Conservation (phyloP, 768 basidiomycete genomes). For the Suillus fuscotomentosus region DNA sequence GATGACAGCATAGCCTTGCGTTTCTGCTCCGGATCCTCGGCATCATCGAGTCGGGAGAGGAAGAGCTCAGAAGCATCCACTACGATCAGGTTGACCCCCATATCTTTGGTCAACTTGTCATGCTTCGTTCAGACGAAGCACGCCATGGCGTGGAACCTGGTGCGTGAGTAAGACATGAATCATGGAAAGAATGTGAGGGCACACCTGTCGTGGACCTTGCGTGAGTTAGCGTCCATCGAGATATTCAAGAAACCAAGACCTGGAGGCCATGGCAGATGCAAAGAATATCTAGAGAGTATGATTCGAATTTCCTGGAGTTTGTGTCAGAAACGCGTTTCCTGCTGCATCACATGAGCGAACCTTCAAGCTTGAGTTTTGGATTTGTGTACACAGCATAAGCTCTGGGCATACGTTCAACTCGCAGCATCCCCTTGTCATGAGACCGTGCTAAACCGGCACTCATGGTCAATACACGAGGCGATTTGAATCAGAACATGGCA, state of each 20-base stretch:
- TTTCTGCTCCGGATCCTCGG: too few species aligned
- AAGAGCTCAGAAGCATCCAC: too few species aligned
- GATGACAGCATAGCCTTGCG: too few species aligned
- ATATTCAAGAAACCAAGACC: conserved; percentile 41
- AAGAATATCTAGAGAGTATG: conserved; percentile 96
- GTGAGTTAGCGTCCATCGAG: background rate
- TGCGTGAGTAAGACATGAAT: too few species aligned
- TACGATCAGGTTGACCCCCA: too few species aligned
- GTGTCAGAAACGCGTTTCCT: background rate
- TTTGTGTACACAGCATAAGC: conserved; percentile 95
- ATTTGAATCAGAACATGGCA: background rate
- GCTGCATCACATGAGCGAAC: conserved; percentile 36
- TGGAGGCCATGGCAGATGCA: conserved; percentile 98
- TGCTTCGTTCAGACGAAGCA: too few species aligned
- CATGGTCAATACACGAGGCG: background rate
- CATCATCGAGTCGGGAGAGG: too few species aligned
- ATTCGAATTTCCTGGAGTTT: conserved; percentile 69
- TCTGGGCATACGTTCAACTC: conserved; percentile 98
- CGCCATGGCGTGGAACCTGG: too few species aligned
- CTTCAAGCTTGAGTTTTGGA: conserved; percentile 91
- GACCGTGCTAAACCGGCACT: conserved; percentile 73
- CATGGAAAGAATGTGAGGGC: too few species aligned
- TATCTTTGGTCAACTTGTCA: too few species aligned
- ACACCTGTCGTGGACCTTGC: background rate
- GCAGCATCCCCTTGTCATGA: conserved; percentile 96